Conservation (phyloP, 179 eudicot species). For the Corrigiola litoralis region DNA sequence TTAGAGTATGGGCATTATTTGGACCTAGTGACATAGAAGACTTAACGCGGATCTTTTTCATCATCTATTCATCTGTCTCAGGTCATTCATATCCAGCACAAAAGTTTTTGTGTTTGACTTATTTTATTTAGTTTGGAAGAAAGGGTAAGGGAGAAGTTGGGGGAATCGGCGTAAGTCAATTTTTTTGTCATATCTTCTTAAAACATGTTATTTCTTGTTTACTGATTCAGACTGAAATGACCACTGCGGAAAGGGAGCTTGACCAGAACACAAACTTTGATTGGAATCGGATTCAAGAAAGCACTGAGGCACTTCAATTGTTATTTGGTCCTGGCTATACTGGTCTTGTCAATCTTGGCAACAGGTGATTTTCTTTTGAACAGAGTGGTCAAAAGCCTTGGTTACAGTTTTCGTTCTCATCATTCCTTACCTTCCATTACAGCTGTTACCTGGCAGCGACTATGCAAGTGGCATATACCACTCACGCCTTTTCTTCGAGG, state of each 20-base stretch:
- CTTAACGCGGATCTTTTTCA: too few species aligned
- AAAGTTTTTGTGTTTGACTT: too few species aligned
- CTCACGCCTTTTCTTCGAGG: slow-evolving; percentile 65
- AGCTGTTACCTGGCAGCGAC: slow-evolving; percentile 98
- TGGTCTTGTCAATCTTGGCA: slow-evolving; percentile 92
- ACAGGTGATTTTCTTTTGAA: slow-evolving; percentile 49
- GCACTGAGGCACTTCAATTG: slow-evolving; percentile 75
- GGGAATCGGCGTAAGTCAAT: background rate
- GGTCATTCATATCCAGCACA: too few species aligned
- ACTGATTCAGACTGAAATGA: slow-evolving; percentile 75
- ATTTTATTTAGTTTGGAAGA: too few species aligned
- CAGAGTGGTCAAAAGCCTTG: background rate
- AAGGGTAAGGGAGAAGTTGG: too few species aligned
- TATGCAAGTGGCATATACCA: slow-evolving; percentile 91
- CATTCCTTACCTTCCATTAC: slow-evolving; percentile 22
- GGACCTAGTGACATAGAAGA: too few species aligned
- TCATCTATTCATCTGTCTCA: too few species aligned
- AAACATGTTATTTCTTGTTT: background rate
- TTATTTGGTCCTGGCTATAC: slow-evolving; percentile 96
- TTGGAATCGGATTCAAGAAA: slow-evolving; percentile 98
- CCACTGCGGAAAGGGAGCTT: slow-evolving; percentile 99
- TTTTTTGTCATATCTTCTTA: background rate
- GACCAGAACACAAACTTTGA: slow-evolving; percentile 94
- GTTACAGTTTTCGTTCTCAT: background rate
- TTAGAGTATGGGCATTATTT: too few species aligned